Percentiles rank a stretch among this genome's conserved stretches.
Conservation (phyloP, 805 yeast genomes). For the Cyberlindnera petersonii region DNA sequence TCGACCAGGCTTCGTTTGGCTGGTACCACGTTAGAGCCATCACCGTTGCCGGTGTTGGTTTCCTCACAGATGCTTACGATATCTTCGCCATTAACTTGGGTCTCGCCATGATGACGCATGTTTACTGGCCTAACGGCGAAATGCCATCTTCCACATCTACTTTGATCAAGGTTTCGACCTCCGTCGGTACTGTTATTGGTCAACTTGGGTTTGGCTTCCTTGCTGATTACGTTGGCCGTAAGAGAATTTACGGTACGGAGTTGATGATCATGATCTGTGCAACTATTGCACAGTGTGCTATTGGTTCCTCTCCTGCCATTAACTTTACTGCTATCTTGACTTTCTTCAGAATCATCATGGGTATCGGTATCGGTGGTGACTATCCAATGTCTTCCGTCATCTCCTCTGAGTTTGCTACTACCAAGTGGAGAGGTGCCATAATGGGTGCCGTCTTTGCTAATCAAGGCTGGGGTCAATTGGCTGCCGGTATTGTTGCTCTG, state of each 20-base stretch:
- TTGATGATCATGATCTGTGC: constrained; percentile 80
- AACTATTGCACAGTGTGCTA: constrained; percentile 69
- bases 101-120: constrained; percentile 72
- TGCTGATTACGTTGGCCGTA: constrained; percentile 83
- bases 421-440: constrained; percentile 97
- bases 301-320: constrained; percentile 70
- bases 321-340: constrained; percentile 69
- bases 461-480: constrained; percentile 94
- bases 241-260: constrained; percentile 82
- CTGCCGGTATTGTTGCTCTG: constrained; percentile 82
- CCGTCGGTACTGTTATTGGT: constrained; percentile 92
- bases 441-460: constrained; percentile 96
- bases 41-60: constrained; percentile 88
- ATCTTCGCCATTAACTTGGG: constrained; percentile 87
- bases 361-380: constrained; percentile 98
- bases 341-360: constrained; percentile 81
- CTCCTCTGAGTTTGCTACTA: constrained; percentile 87
- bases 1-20: constrained; percentile 74
- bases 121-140: constrained; percentile 54
- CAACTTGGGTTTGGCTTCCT: constrained; percentile 79
- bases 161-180: constrained; percentile 79
- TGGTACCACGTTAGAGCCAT: constrained; percentile 84
- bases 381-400: constrained; percentile 92
- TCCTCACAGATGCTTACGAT: constrained; percentile 90
- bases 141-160: constrained; percentile 74